Evolutionary conservation across 2,329 filamentous ascomycete genomes (phyloP).

Genomic region (Calonectria pauciramosa): DNA sequence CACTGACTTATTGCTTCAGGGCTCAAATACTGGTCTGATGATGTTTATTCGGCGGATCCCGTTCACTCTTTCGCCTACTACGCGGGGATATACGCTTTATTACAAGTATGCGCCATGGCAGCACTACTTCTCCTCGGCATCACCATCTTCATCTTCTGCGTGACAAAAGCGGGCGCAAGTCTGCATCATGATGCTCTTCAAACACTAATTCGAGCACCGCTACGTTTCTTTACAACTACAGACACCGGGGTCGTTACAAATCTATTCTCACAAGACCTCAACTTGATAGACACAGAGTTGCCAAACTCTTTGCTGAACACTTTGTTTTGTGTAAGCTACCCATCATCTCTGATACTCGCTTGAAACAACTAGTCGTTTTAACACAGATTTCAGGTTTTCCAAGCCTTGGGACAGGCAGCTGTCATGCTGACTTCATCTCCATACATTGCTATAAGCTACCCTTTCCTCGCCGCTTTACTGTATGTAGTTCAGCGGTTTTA

Average conservation of each 20-base stretch:
- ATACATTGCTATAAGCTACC: conserved; percentile 63
- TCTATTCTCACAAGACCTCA: conserved; percentile 54
- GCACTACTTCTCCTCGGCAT: conserved; percentile 17
- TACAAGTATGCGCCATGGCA: conserved; percentile 8
- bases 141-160: conserved; percentile 10
- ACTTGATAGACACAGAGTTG: conserved; percentile 53
- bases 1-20: conserved; percentile 6
- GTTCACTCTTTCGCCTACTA: conserved; percentile 19
- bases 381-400: conserved; percentile 5
- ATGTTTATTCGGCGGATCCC: not conserved
- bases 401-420: conserved; percentile 20
- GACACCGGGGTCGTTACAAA: conserved; percentile 53
- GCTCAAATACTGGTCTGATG: conserved; percentile 39
- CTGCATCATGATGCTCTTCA: conserved; percentile 22
- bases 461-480: conserved; percentile 58
- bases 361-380: not conserved
- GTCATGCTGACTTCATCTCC: conserved; percentile 52
- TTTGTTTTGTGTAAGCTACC: conserved; percentile 9
- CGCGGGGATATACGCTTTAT: conserved; percentile 28
- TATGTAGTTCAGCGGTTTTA: conserved; percentile 69
- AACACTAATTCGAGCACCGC: conserved; percentile 40
- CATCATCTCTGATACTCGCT: not conserved
- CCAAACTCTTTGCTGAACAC: conserved; percentile 46
- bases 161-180: conserved; percentile 18
- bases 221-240: conserved; percentile 49